These are phyloP conservation scores for Cyclotella baltica DNA, from an alignment of 108 stramenopile species.

Conservation along the genomic window DNA sequence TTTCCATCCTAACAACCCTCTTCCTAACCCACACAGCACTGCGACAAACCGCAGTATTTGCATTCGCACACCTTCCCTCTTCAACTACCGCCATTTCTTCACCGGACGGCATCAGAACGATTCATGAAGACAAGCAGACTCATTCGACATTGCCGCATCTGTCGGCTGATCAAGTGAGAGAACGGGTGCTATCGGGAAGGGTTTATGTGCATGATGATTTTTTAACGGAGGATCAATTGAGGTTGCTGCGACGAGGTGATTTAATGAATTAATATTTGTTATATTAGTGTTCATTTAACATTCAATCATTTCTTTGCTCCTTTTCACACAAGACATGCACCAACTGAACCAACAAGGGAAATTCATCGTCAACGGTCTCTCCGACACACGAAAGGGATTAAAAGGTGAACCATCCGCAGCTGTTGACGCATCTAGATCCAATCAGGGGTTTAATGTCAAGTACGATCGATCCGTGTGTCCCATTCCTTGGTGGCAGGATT, in stretches of 20 bases:
- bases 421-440: not conserved
- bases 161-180: not conserved
- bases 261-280: not conserved
- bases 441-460: slow-evolving; percentile 29
- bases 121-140: not conserved
- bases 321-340: slow-evolving; percentile 24
- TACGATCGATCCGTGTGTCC: slow-evolving; percentile 50
- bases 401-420: slow-evolving; percentile 5
- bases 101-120: not conserved
- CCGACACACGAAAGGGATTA: slow-evolving; percentile 15
- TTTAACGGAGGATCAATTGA: slow-evolving; percentile 38
- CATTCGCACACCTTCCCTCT: not conserved
- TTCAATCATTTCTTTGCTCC: not conserved
- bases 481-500: slow-evolving; percentile 56
- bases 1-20: too few species aligned
- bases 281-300: not conserved
- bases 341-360: slow-evolving; percentile 21
- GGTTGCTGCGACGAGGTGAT: slow-evolving; percentile 16
- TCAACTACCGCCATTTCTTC: not conserved
- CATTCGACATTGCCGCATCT: not conserved
- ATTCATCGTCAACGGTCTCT: slow-evolving; percentile 29
- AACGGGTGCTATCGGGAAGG: slow-evolving; percentile 27
- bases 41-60: not conserved
- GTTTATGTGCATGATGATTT: slow-evolving; percentile 51
- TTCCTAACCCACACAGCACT: too few species aligned